Percentiles rank a stretch among this genome's conserved stretches.
Evolutionary conservation across 139 green algal species (phyloP).

Genomic region (Haematococcus lacustris): DNA sequence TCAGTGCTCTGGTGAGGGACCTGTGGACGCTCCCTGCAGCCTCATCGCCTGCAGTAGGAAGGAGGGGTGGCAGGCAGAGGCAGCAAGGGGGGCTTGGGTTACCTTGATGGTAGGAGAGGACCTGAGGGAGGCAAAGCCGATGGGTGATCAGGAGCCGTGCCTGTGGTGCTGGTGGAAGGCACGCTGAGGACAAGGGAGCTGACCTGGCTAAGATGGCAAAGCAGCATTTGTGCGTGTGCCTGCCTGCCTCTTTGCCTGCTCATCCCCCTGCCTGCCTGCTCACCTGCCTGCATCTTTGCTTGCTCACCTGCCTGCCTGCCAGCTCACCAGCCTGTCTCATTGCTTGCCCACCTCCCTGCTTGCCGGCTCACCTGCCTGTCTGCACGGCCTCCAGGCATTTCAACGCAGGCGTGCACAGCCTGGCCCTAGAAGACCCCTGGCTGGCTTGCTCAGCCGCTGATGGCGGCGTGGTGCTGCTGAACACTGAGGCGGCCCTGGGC

Average conservation of each 20-base stretch:
- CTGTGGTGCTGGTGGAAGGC: not conserved
- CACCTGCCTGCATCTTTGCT: not conserved
- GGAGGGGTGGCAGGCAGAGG: not conserved
- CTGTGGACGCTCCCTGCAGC: not conserved
- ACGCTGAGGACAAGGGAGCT: not conserved
- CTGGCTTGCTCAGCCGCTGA: slow-evolving; percentile 26
- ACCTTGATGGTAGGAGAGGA: not conserved
- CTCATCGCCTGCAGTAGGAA: not conserved
- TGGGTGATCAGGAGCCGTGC: too few species aligned
- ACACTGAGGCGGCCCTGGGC: not conserved
- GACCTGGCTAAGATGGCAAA: too few species aligned
- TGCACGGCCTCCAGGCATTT: not conserved
- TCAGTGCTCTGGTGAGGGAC: not conserved
- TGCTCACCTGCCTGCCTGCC: not conserved
- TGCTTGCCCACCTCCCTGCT: not conserved
- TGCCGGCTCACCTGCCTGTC: not conserved
- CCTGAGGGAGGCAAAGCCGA: not conserved
- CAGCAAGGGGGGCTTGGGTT: not conserved
- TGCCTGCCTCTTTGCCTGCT: not conserved
- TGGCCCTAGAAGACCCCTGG: slow-evolving; percentile 62
- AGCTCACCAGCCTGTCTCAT: not conserved
- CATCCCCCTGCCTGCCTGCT: not conserved
- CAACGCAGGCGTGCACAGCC: slow-evolving; percentile 11
- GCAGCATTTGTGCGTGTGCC: not conserved
- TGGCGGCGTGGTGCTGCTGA: slow-evolving; percentile 12